phyloP scores from a whole-genome alignment of 2,329 filamentous ascomycete species.

The Fusarium domesticum region DNA sequence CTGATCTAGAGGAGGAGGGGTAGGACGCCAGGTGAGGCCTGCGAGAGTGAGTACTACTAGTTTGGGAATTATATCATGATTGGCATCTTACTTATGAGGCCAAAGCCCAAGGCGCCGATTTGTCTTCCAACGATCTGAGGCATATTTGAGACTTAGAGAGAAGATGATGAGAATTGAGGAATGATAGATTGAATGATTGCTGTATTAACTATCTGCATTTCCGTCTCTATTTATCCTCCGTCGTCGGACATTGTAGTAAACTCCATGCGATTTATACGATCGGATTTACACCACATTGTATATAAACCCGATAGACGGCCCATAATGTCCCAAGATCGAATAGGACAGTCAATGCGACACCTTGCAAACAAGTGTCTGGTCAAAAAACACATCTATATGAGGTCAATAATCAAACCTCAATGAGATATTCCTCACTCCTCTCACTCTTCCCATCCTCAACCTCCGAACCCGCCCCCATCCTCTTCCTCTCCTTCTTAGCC shows the following conservation, averaged over 20 bases:
- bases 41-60: neutral
- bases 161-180: neutral
- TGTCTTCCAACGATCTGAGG: slow-evolving; percentile 39
- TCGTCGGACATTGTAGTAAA: no score
- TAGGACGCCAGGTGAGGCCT: slow-evolving; percentile 45
- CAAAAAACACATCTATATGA: no score
- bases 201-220: neutral
- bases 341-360: no score
- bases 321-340: neutral
- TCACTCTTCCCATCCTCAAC: neutral
- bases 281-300: slow-evolving; percentile 1
- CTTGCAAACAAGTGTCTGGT: no score
- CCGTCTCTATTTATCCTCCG: neutral
- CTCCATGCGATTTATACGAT: neutral
- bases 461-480: slow-evolving; percentile 1
- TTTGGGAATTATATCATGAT: neutral
- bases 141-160: slow-evolving; percentile 13
- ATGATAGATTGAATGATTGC: neutral
- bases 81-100: slow-evolving; percentile 50
- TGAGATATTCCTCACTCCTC: neutral
- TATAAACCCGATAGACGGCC: slow-evolving; percentile 1
- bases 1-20: slow-evolving; percentile 43
- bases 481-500: slow-evolving; percentile 8
- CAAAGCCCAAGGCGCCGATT: slow-evolving; percentile 51
- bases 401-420: slow-evolving; percentile 1